These are phyloP conservation scores for Alternaria alternata DNA, from an alignment of 2,329 filamentous ascomycete genomes.

Conservation along the genomic window DNA sequence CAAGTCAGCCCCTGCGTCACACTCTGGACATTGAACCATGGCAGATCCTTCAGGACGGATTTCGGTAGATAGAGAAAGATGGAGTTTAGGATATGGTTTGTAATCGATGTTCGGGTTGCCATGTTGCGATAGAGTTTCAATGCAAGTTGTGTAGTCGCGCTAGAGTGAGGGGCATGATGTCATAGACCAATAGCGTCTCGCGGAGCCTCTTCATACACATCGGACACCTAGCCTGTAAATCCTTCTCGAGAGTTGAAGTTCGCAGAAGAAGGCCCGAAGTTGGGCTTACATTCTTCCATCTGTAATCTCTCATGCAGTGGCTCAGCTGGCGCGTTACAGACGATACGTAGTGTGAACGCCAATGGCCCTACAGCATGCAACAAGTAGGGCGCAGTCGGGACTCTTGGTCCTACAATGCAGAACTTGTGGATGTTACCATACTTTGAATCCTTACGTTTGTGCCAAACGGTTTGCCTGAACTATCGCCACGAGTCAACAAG, in stretches of 20 bases:
- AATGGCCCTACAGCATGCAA: neutral
- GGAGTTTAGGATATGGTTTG: neutral
- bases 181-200: constrained; percentile 15
- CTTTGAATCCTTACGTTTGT: neutral
- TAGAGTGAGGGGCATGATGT: constrained; percentile 24
- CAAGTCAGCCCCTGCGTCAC: constrained; percentile 37
- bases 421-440: neutral
- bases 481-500: neutral
- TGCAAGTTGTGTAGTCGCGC: constrained; percentile 2
- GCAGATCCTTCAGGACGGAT: neutral
- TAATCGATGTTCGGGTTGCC: neutral
- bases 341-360: neutral
- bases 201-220: neutral
- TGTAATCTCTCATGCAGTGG: neutral
- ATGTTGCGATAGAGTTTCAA: constrained; percentile 6
- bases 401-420: neutral
- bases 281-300: neutral
- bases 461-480: neutral
- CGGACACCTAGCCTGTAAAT: neutral
- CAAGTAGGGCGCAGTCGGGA: neutral
- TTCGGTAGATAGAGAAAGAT: neutral
- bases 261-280: neutral
- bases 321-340: neutral
- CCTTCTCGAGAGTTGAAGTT: neutral
- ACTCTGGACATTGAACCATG: constrained; percentile 42